Conservation (phyloP, 2,329 filamentous ascomycete species). For the Fusarium chlamydosporum region DNA sequence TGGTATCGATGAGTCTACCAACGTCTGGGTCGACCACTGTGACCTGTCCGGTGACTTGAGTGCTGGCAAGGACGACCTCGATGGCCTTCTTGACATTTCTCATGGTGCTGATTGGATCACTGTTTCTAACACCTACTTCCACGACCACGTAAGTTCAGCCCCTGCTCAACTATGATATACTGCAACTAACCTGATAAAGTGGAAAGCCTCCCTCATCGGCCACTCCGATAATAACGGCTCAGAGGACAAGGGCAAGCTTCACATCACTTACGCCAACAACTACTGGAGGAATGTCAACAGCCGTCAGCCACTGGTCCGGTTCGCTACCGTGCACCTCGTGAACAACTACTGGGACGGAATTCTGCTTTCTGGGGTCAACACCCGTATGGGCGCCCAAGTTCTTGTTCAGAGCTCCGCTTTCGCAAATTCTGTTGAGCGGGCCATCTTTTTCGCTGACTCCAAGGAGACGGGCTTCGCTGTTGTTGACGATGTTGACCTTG, state of each 20-base stretch:
- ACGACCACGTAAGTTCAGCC: conserved; percentile 51
- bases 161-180: accelerated
- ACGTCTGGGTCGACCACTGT: conserved; percentile 77
- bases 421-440: conserved; percentile 55
- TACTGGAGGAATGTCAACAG: conserved; percentile 74
- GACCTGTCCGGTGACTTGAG: conserved; percentile 73
- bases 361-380: conserved; percentile 66
- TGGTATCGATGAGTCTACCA: conserved; percentile 68
- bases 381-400: conserved; percentile 68
- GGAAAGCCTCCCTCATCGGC: conserved; percentile 71
- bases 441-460: conserved; percentile 59
- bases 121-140: conserved; percentile 54
- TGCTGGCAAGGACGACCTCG: conserved; percentile 77
- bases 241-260: conserved; percentile 73
- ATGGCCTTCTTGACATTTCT: conserved; percentile 74
- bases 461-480: conserved; percentile 60
- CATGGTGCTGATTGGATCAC: conserved; percentile 74
- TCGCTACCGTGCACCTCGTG: conserved; percentile 74
- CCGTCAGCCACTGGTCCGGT: conserved; percentile 73
- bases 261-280: conserved; percentile 76
- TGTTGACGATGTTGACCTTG: conserved; percentile 59
- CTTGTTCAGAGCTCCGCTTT: conserved; percentile 70
- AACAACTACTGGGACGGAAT: conserved; percentile 66
- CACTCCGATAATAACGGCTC: conserved; percentile 70
- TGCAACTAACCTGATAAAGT: conserved; percentile 47